Evolutionary conservation across 108 stramenopile genomes (phyloP), one percentile per base, ranked within the genome.

Genomic region (Pseudonitzschia multiseries): DNA sequence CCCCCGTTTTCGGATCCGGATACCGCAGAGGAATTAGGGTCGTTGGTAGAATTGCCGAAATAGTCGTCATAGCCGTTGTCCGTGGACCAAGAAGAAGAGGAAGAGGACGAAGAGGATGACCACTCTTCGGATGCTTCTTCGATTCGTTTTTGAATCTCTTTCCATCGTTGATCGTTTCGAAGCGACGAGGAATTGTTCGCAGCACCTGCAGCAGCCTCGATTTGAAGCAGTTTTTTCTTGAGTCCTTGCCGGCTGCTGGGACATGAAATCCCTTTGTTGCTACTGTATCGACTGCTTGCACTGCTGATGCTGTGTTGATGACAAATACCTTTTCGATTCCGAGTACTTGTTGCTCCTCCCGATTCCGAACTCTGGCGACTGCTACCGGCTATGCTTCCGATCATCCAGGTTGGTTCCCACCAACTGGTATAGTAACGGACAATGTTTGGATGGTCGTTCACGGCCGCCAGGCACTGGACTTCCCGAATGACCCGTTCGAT

Each of bases 391-490:
- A 29, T 53, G 71, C 57, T 52, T 56, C 36, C 36, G 36, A 89
- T 89, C 90, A 91, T 90, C 93, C 93, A 94, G 46, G 80, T 89
- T 0, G 94, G 94, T 73, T 97, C 97, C 21, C 95, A 75, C 97
- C 97, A 97, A 29, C 84, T 84, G 0, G 95, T 94, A 78, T 96
- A 96, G 68, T 97, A 97, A 51, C 95, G 77, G 0, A 97, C 96
- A 44, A 93, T 82, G 87, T 97, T 96, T 42, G 86, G 82, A 83
- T 97, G 95, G 72, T 95, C 94, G 44, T 76, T 81, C 56, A 92
- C 76, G 69, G 80, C 73, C 5, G 95, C 93, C 54, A 97, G 75
- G 78, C 91, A 91, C 28, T 87, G 84, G 2, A 96, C 93, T 80
- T 97, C 97, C 24, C 97, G 81, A 57, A 95, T 79, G 9, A 96